phyloP scores from a whole-genome alignment of 768 basidiomycete genomes.

The Lanmaoa rubissima region DNA sequence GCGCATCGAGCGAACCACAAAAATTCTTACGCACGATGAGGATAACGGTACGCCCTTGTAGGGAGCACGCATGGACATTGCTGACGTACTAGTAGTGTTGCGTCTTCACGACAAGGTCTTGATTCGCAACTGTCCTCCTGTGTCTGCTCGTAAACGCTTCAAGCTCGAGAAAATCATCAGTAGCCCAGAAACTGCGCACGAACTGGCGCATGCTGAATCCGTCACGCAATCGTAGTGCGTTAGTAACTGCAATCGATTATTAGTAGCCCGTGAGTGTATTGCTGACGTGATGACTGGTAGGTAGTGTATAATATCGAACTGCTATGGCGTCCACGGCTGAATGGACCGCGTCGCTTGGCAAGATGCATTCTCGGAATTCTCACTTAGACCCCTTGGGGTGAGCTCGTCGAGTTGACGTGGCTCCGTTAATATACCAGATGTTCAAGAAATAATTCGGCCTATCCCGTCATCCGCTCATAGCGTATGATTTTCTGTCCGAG shows the following conservation, averaged over 20 bases:
- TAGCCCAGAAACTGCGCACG: conserved; percentile 67
- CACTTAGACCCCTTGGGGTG: conserved; percentile 10
- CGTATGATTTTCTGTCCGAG: background rate
- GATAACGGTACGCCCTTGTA: conserved; percentile 52
- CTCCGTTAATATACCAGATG: conserved; percentile 11
- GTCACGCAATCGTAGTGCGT: background rate
- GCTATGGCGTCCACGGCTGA: background rate
- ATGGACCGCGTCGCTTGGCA: background rate
- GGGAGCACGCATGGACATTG: background rate
- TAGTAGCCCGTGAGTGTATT: background rate
- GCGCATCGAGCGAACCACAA: conserved; percentile 75
- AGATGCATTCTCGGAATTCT: background rate
- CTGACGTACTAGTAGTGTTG: conserved; percentile 43
- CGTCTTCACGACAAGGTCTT: conserved; percentile 67
- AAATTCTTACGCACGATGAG: conserved; percentile 76
- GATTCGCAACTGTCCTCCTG: conserved; percentile 79
- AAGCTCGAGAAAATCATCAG: conserved; percentile 61
- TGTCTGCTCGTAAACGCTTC: conserved; percentile 79
- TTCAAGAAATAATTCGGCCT: conserved; percentile 3
- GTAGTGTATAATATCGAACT: background rate
- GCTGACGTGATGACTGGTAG: background rate
- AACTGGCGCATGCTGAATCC: conserved; percentile 29
- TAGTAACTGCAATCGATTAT: background rate
- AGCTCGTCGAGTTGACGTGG: conserved; percentile 10
- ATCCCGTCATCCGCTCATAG: background rate